These are phyloP conservation scores for Populus hybrid DNA, from an alignment of 441 rosid species.

Conservation along the genomic window DNA sequence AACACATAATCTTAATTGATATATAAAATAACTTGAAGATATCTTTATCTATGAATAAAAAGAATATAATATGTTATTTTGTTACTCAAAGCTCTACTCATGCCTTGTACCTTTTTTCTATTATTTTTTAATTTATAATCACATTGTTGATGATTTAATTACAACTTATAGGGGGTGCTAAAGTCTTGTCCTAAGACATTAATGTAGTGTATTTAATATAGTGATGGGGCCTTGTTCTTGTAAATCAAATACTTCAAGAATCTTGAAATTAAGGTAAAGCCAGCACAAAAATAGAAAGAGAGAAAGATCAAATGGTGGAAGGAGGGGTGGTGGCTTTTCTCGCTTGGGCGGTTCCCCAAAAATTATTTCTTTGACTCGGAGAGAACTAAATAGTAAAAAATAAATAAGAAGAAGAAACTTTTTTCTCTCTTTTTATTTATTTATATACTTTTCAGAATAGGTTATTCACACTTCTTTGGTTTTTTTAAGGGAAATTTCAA, in stretches of 20 bases:
- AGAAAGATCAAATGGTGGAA: conserved; percentile 6
- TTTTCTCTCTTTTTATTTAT: too few species aligned
- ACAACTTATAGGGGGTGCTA: conserved; percentile 4
- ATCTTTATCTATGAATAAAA: too few species aligned
- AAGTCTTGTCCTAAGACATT: not conserved
- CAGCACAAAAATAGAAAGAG: conserved; percentile 25
- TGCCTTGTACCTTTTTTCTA: not conserved
- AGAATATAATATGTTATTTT: too few species aligned
- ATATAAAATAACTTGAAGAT: too few species aligned
- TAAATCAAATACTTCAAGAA: conserved; percentile 26
- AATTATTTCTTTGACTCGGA: conserved; percentile 42
- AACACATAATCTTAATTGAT: not conserved
- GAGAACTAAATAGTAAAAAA: not conserved
- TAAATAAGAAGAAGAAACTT: not conserved
- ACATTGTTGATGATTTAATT: not conserved
- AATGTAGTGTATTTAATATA: not conserved
- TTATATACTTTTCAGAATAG: too few species aligned
- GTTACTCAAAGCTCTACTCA: too few species aligned
- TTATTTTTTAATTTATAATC: too few species aligned
- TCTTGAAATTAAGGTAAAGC: conserved; percentile 27
- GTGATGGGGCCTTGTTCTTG: not conserved
- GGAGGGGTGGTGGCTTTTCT: conserved; percentile 35
- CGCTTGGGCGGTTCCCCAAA: conserved; percentile 31
- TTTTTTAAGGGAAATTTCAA: too few species aligned
- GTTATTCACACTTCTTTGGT: too few species aligned